phyloP scores from a whole-genome alignment of 345 rosid genomes.

The Aurinia saxatilis region DNA sequence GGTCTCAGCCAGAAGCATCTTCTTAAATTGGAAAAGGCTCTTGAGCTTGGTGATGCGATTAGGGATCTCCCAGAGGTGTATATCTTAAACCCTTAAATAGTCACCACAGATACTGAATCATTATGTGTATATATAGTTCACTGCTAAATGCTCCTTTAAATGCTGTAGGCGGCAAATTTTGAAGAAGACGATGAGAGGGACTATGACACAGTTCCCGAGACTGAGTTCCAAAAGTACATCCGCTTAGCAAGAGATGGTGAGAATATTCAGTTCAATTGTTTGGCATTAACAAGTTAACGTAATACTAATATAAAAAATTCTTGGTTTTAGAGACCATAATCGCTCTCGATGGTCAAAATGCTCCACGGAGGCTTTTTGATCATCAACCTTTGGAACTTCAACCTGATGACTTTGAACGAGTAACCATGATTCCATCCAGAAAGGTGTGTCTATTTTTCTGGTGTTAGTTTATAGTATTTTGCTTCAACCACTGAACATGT shows the following conservation, averaged over 20 bases:
- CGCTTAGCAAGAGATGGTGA: constrained; percentile 22
- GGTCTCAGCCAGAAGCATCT: constrained; percentile 17
- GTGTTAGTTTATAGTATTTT: not conserved
- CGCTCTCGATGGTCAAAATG: not conserved
- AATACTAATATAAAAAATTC: not conserved
- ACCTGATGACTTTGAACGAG: constrained; percentile 26
- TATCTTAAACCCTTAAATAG: not conserved
- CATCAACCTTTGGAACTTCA: constrained; percentile 23
- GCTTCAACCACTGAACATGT: not conserved
- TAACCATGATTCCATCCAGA: constrained; percentile 28
- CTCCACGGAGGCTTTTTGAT: constrained; percentile 18
- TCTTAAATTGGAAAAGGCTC: constrained; percentile 22
- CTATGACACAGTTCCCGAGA: constrained; percentile 14
- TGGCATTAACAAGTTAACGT: not conserved
- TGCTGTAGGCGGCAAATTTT: constrained; percentile 23
- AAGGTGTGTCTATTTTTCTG: constrained; percentile 17
- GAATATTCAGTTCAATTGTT: not conserved
- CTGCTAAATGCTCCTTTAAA: not conserved
- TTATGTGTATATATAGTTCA: not conserved
- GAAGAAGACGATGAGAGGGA: constrained; percentile 20
- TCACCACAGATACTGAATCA: not conserved
- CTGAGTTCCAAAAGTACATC: constrained; percentile 29
- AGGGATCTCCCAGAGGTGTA: constrained; percentile 39
- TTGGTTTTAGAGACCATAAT: constrained; percentile 18
- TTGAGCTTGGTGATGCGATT: constrained; percentile 35